Conservation (phyloP, 257 asterid genomes). For the Buddleja alternifolia region DNA sequence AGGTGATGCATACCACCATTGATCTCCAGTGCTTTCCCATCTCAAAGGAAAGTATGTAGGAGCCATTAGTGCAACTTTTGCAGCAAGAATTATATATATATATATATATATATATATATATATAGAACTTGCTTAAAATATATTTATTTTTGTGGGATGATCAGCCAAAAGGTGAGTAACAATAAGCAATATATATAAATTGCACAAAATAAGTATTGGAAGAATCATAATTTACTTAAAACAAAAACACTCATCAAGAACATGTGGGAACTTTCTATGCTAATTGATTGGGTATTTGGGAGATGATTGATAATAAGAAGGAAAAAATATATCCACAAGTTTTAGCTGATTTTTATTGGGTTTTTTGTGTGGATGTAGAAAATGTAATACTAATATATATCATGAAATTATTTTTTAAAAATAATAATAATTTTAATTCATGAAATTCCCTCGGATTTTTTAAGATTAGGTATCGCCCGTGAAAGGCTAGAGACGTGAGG, state of each 20-base stretch:
- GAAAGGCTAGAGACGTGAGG: conserved; percentile 25
- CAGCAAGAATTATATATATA: neutral
- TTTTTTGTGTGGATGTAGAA: conserved; percentile 31
- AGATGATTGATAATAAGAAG: conserved; percentile 32
- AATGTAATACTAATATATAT: neutral
- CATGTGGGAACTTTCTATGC: conserved; percentile 9
- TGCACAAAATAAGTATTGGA: conserved; percentile 18
- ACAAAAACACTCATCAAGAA: conserved; percentile 23
- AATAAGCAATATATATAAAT: neutral
- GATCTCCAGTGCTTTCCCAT: conserved; percentile 91
- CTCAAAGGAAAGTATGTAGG: conserved; percentile 66
- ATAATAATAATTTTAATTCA: no score
- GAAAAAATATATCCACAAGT: conserved; percentile 33
- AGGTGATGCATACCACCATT: conserved; percentile 99
- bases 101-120: no score
- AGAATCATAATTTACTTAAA: neutral
- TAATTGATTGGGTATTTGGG: conserved; percentile 20
- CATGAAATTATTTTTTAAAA: no score
- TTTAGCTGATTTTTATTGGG: conserved; percentile 31
- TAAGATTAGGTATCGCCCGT: conserved; percentile 33
- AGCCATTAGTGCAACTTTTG: conserved; percentile 34
- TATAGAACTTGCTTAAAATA: no score
- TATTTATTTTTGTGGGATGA: conserved; percentile 16
- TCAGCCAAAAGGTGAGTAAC: conserved; percentile 27
- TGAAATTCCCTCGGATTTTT: conserved; percentile 32